These are phyloP conservation scores for Epichloe hybrida DNA, from an alignment of 2,329 filamentous ascomycete species.

Conservation along the genomic window DNA sequence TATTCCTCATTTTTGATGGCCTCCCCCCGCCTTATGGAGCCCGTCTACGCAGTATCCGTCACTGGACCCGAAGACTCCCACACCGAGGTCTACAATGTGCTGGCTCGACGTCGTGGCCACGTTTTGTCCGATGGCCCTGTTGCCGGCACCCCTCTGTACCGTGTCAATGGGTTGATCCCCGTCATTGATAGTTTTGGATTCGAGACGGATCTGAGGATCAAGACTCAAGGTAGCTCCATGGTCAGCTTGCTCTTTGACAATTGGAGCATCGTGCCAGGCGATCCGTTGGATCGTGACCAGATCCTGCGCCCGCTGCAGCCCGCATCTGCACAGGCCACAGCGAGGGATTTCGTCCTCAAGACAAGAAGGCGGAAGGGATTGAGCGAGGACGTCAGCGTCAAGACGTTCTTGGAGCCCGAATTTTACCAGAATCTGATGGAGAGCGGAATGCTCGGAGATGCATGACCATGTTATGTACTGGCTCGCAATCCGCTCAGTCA, in stretches of 20 bases:
- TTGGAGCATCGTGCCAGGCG: slow-evolving; percentile 91
- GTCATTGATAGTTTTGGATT: slow-evolving; percentile 98
- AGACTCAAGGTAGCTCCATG: slow-evolving; percentile 85
- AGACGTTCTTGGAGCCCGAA: slow-evolving; percentile 92
- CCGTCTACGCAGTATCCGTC: slow-evolving; percentile 84
- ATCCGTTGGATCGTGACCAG: slow-evolving; percentile 81
- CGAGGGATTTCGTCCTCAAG: slow-evolving; percentile 93
- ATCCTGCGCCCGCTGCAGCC: slow-evolving; percentile 75
- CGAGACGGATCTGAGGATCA: slow-evolving; percentile 91
- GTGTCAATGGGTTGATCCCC: slow-evolving; percentile 78
- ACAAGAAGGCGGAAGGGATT: slow-evolving; percentile 85
- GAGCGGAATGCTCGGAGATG: slow-evolving; percentile 65
- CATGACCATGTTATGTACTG: slow-evolving; percentile 8
- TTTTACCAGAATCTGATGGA: slow-evolving; percentile 80
- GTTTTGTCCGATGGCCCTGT: slow-evolving; percentile 90
- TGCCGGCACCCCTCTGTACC: slow-evolving; percentile 85
- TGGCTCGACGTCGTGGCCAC: slow-evolving; percentile 78
- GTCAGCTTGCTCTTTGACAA: slow-evolving; percentile 88
- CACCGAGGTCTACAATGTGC: slow-evolving; percentile 78
- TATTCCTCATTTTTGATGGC: slow-evolving; percentile 98
- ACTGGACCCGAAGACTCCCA: slow-evolving; percentile 84
- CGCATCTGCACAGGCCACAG: slow-evolving; percentile 75
- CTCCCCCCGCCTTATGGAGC: slow-evolving; percentile 88
- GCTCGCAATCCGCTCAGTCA: no score
- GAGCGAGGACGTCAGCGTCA: slow-evolving; percentile 88